Evolutionary conservation across 164 flowering plant genomes (phyloP).

Genomic region (Berberis thunbergii): DNA sequence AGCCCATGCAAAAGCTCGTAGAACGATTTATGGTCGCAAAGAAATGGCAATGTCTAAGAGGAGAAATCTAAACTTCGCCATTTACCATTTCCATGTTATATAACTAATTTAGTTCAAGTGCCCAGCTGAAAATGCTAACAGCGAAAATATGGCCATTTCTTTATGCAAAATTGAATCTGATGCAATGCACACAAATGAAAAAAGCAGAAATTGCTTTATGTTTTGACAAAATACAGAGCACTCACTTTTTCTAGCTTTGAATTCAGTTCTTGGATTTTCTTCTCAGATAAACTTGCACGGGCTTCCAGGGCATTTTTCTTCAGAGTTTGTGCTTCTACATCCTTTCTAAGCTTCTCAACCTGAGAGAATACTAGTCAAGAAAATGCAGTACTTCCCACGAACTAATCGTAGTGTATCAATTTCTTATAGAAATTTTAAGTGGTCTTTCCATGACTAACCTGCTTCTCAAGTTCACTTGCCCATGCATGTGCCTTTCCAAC

Average conservation of each 20-base stretch:
- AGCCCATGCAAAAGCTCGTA: too few relatives aligned
- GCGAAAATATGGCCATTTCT: too few relatives aligned
- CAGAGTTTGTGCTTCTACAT: slow-evolving; percentile 35
- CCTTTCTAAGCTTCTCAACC: slow-evolving; percentile 55
- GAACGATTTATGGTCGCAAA: too few relatives aligned
- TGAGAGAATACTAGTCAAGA: slow-evolving; percentile 17
- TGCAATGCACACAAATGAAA: background rate
- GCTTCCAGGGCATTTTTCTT: slow-evolving; percentile 48
- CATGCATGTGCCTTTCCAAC: slow-evolving; percentile 75
- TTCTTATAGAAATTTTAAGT: too few relatives aligned
- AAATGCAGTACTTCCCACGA: background rate
- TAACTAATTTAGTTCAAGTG: too few relatives aligned
- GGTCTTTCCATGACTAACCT: slow-evolving; percentile 27
- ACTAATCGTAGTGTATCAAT: too few relatives aligned
- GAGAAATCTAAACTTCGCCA: too few relatives aligned
- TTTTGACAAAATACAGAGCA: background rate
- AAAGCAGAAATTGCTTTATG: too few relatives aligned
- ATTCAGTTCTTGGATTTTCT: slow-evolving; percentile 37
- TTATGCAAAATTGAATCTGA: too few relatives aligned
- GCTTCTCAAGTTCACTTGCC: slow-evolving; percentile 68
- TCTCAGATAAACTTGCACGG: slow-evolving; percentile 41
- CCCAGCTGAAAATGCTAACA: too few relatives aligned
- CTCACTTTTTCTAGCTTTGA: slow-evolving; percentile 56
- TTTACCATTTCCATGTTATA: too few relatives aligned
- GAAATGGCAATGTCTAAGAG: too few relatives aligned